Evolutionary conservation across 2,329 filamentous ascomycete species (phyloP).

Genomic region (Trichoderma arundinaceum): DNA sequence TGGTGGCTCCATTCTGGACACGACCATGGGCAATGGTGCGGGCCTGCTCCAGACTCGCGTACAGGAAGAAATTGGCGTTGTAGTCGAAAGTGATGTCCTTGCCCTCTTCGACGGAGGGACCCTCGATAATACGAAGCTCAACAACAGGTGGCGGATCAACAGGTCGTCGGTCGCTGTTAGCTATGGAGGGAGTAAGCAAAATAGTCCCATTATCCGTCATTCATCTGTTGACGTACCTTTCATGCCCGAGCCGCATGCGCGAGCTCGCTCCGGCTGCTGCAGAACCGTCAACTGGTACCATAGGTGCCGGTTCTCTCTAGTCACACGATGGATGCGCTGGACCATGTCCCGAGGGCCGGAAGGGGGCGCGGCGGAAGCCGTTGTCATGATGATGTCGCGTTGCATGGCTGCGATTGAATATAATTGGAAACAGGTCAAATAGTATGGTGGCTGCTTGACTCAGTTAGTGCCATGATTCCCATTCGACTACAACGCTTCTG

Average conservation of each 20-base stretch:
- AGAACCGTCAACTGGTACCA: conserved; percentile 85
- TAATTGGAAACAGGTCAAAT: conserved; percentile 18
- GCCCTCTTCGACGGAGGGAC: conserved; percentile 62
- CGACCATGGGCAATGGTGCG: conserved; percentile 83
- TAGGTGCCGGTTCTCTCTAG: conserved; percentile 75
- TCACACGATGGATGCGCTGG: conserved; percentile 59
- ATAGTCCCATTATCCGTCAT: neutral
- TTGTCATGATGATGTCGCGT: conserved; percentile 45
- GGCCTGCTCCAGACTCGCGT: conserved; percentile 86
- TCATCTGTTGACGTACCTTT: conserved; percentile 70
- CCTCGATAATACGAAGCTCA: conserved; percentile 84
- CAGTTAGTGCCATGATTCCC: conserved; percentile 1
- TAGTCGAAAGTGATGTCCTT: conserved; percentile 85
- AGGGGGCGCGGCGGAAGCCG: conserved; percentile 41
- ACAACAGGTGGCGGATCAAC: conserved; percentile 96
- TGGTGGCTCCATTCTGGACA: conserved; percentile 68
- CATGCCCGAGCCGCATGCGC: conserved; percentile 92
- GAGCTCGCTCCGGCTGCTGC: conserved; percentile 91
- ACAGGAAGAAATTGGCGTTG: conserved; percentile 97
- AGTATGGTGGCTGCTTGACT: conserved; percentile 6
- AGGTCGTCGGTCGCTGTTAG: conserved; percentile 75
- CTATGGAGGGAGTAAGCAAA: conserved; percentile 38
- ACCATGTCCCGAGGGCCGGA: conserved; percentile 45
- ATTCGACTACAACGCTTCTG: neutral
- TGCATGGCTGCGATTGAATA: conserved; percentile 8